Evolutionary conservation across 116 monocot species (phyloP), one percentile per base, ranked within the genome.

Genomic region (Dioscorea cayenensis): DNA sequence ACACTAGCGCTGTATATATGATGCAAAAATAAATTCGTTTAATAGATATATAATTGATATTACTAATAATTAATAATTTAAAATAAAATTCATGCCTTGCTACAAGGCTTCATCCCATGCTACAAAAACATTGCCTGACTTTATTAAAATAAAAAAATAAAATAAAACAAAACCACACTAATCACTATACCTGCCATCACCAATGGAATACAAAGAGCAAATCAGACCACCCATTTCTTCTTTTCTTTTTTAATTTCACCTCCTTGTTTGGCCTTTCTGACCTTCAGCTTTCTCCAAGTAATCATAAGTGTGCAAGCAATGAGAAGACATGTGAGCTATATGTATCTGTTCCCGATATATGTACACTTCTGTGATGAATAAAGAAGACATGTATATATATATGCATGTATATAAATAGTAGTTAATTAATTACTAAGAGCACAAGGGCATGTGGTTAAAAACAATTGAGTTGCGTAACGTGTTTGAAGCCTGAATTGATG

Each of bases 321-420:
- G 49, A 73, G 65, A 35, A 64, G 73, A 73, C 62, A 36, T 28
- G 14, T 63, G 68, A 68, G 36, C 19, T 37, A 21, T 32, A 32
- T 32, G 32, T 32, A 32, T 1, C 68, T 27, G 17, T 23, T 48
- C 43, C 63, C 19, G 0, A n/a, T 25, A 25, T 25, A 51, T 51
- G 48, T 29, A 73, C 73, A 73, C 65, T 73, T 4, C 13, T 68
- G 43, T 7, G 37, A 17, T 75, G 38, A 58, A 60, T 28, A 67
- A 19, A 67, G 36, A 11, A 13, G 21, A 51, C 50, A 51, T 3
- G 50, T 23, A 35, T 14, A 13, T 19, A n/a, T 38, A 59, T 11
- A 35, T 66, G 25, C 52, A 29, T 66, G 52, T 58, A 66, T 22
- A 7, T 16, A 25, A 25, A 25, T 25, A 25, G 25, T 25, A 25